Evolutionary conservation across 345 rosid genomes (phyloP).

Genomic region (Eucalyptus erythrocorys): DNA sequence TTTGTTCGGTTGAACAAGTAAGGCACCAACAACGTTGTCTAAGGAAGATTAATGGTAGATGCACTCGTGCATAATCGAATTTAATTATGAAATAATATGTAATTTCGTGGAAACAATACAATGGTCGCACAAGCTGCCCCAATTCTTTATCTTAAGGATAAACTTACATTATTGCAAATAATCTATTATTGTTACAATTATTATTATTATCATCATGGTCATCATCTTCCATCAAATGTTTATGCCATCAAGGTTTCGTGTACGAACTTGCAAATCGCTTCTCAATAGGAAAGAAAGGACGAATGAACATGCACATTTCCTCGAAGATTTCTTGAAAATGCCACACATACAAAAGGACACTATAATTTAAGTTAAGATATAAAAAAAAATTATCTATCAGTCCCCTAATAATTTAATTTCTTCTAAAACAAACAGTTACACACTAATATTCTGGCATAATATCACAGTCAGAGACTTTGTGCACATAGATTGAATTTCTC

Average conservation of each 20-base stretch:
- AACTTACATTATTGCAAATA: background rate
- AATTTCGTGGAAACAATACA: background rate
- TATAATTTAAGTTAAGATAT: background rate
- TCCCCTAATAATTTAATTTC: background rate
- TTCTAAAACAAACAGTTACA: background rate
- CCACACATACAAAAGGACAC: background rate
- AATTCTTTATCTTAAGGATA: background rate
- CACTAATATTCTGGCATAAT: background rate
- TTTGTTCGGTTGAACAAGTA: background rate
- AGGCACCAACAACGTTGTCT: background rate
- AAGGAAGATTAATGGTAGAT: background rate
- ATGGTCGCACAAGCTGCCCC: background rate
- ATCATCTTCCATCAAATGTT: background rate
- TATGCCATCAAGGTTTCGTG: background rate
- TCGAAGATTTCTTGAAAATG: background rate
- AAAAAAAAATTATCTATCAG: background rate
- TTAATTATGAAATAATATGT: background rate
- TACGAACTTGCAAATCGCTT: background rate
- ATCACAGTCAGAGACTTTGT: background rate
- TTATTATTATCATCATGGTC: background rate
- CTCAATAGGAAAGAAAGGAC: background rate
- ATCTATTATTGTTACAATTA: background rate
- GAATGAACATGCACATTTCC: background rate
- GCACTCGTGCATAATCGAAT: background rate
- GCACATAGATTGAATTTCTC: background rate